Evolutionary conservation across 2,329 filamentous ascomycete genomes (phyloP).

Genomic region (Clarireedia monteithiana): DNA sequence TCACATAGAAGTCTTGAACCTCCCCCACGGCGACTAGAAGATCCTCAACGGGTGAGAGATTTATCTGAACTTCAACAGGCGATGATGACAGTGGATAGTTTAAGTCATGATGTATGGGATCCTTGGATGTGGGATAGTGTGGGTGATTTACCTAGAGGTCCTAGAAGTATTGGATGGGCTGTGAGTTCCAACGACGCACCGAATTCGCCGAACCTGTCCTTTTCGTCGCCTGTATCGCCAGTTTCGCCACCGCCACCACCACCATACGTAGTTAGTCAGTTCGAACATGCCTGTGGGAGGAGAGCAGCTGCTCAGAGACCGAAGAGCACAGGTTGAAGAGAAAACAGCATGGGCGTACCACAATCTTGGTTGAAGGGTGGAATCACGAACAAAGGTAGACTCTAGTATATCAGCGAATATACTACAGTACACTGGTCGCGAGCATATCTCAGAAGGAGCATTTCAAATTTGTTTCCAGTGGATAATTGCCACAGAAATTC

Average conservation of each 20-base stretch:
- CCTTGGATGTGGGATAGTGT: constrained; percentile 22
- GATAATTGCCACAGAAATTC: too few species aligned
- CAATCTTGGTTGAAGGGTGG: neutral
- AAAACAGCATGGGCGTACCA: neutral
- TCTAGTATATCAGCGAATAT: too few species aligned
- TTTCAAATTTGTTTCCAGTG: too few species aligned
- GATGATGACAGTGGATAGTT: constrained; percentile 29
- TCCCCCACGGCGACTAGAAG: constrained; percentile 17
- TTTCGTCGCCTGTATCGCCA: neutral
- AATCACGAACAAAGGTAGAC: neutral
- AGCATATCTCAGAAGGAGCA: too few species aligned
- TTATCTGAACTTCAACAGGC: constrained; percentile 25
- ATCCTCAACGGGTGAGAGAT: constrained; percentile 24
- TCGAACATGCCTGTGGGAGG: constrained; percentile 14
- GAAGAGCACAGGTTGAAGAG: constrained; percentile 14
- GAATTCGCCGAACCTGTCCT: constrained; percentile 3
- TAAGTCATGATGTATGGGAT: constrained; percentile 23
- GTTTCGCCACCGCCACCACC: constrained; percentile 11
- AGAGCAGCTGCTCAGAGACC: constrained; percentile 11
- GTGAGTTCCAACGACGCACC: constrained; percentile 18
- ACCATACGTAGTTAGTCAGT: constrained; percentile 26
- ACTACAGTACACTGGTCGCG: too few species aligned
- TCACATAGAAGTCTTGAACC: neutral
- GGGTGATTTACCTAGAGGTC: constrained; percentile 20
- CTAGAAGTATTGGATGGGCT: constrained; percentile 27